Base-by-base conservation (phyloP, 257 asterid species). In the Oldenlandia corymbosa region DNA sequence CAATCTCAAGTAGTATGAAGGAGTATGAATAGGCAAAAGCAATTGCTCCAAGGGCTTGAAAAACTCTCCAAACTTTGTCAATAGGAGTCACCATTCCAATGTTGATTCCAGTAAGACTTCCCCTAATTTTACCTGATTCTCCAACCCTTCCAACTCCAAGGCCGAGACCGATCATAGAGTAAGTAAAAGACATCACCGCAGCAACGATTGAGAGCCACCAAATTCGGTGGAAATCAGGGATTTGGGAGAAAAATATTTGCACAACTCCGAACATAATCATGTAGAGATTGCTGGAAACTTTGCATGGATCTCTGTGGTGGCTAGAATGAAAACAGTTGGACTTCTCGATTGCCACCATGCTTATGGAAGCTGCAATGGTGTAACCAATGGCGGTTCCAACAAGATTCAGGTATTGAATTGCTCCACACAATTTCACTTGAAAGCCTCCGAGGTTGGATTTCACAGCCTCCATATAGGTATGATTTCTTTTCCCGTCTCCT, bases 151-250 rank as follows among this genome's bases (percentile, higher is more conserved):
- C 66, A n/a, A 61, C 0, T n/a, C 53, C 41, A 36, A 61, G 66
- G 8, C 41, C 66, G 9, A 61, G 18, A 28, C 66, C 66, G 27
- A 61, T 61, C 53, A 39, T 21, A n/a, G 66, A 61, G 31, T 61
- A 61, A 14, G 51, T 21, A 61, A 61, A 61, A 42, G 66, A 61
- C 95, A 87, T 87, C 53, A 85, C 41, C 1, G 95, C 88, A 23
- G 95, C 95, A 16, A 87, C 81, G 10, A 87, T 79, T 1, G 95
- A 87, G 20, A 87, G 95, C 93, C 88, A 85, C 60, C 76, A 83
- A 9, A 87, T 80, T 70, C 85, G 88, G 66, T 85, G 86, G n/a
- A 87, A 83, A 67, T 87, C 84, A 16, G 94, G 95, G 36, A 87
- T 87, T 64, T 87, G 95, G 7, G 88, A 81, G 65, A 87, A 67